A percentile compares a stretch with the other conserved stretches of the same genome.
These are phyloP conservation scores for Phytopythium mirpurense DNA, from an alignment of 352 stramenopile species.

Conservation along the genomic window DNA sequence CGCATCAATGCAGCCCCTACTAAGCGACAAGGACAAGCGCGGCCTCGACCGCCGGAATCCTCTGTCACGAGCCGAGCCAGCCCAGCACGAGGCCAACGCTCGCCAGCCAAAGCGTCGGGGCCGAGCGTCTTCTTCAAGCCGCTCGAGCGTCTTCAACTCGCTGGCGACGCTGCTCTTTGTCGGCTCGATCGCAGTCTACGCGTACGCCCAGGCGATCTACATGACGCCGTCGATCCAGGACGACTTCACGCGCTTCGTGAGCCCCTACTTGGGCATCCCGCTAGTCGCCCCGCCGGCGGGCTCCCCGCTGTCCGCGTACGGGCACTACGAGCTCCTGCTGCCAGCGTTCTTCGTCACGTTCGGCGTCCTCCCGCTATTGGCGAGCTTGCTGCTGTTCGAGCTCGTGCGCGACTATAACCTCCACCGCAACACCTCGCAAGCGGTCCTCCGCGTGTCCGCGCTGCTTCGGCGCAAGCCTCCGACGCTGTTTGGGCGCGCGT, in stretches of 20 bases:
- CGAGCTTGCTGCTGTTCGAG: conserved; percentile 36
- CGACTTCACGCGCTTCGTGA: conserved; percentile 17
- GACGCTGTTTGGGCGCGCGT: conserved; percentile 3
- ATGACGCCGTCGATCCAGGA: conserved; percentile 32
- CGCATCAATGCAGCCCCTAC: background rate
- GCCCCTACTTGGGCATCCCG: conserved; percentile 24
- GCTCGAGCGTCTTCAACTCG: background rate
- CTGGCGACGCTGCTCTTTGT: conserved; percentile 28
- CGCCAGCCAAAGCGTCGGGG: background rate
- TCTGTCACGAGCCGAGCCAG: background rate
- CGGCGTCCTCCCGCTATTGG: conserved; percentile 34
- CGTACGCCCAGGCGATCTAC: conserved; percentile 33
- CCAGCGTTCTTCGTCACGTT: conserved; percentile 53
- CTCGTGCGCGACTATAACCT: conserved; percentile 34
- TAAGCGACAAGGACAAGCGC: background rate
- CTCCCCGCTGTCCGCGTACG: conserved; percentile 16
- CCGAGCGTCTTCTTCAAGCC: background rate
- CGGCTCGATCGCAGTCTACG: conserved; percentile 32
- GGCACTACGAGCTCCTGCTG: conserved; percentile 49
- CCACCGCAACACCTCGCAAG: conserved; percentile 28
- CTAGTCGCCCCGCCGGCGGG: conserved; percentile 20
- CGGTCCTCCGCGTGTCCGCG: conserved; percentile 29
- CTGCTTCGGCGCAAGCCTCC: conserved; percentile 43
- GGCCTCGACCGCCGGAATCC: background rate
- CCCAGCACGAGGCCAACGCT: background rate